Evolutionary conservation across 192 early-diverging fungal species (phyloP).

Genomic region (Hyaloraphidium curvatum): DNA sequence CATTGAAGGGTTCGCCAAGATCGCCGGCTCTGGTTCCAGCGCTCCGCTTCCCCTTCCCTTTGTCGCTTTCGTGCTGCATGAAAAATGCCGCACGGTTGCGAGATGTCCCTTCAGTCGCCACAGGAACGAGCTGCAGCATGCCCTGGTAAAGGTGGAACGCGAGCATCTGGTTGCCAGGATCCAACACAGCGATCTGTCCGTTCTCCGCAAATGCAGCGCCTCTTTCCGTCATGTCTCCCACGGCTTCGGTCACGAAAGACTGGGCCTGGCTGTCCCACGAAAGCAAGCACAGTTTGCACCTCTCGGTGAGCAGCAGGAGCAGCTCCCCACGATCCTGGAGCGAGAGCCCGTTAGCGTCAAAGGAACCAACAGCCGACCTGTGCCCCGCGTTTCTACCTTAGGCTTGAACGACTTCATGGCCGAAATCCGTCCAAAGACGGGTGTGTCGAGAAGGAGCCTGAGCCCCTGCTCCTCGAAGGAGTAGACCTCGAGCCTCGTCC

Average conservation of each 20-base stretch:
- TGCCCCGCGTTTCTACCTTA: conserved; percentile 11
- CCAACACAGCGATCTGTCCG: conserved; percentile 32
- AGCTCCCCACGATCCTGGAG: conserved; percentile 26
- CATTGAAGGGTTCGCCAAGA: conserved; percentile 2
- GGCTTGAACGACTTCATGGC: conserved; percentile 27
- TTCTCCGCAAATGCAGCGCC: conserved; percentile 29
- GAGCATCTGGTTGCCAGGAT: conserved; percentile 28
- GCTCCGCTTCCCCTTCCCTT: conserved; percentile 8
- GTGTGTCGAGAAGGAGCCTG: conserved; percentile 31
- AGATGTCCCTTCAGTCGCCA: conserved; percentile 12
- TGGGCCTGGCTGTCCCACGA: conserved; percentile 31
- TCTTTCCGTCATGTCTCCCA: conserved; percentile 35
- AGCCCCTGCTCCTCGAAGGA: conserved; percentile 15
- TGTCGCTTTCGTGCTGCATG: conserved; percentile 1
- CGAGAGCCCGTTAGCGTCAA: neutral
- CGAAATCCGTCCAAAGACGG: conserved; percentile 48
- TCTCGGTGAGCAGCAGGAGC: conserved; percentile 45
- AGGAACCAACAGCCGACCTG: neutral
- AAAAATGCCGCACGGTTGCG: neutral
- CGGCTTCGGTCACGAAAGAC: conserved; percentile 39
- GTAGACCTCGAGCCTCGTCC: conserved; percentile 14
- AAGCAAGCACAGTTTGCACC: conserved; percentile 46
- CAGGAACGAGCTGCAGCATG: conserved; percentile 38
- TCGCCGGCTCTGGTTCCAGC: conserved; percentile 2
- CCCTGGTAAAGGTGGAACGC: conserved; percentile 49